Conservation (phyloP, 1,284 basidiomycete species). For the Sporisorium graminicola region DNA sequence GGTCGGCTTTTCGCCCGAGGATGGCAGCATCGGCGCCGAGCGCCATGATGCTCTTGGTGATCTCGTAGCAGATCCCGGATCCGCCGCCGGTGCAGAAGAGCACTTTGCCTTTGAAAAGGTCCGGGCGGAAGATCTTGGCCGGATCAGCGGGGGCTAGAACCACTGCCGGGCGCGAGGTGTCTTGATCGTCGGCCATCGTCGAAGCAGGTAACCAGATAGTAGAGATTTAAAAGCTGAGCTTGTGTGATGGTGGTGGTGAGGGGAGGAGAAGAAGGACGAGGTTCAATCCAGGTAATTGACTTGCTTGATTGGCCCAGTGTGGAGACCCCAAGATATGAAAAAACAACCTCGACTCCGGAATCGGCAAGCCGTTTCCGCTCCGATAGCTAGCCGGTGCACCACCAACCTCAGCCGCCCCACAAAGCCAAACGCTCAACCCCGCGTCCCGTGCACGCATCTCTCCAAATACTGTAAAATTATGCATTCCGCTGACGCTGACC, state of each 20-base stretch:
- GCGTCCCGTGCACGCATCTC: background rate
- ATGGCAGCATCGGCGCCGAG: slow-evolving; percentile 87
- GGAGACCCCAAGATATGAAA: no score
- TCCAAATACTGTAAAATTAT: background rate
- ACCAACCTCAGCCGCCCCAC: no score
- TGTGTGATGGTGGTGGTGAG: background rate
- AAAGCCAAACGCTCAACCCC: background rate
- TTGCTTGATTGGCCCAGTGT: background rate
- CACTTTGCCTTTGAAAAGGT: slow-evolving; percentile 91
- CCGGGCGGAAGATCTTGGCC: slow-evolving; percentile 75
- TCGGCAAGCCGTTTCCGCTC: background rate
- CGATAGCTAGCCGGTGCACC: background rate
- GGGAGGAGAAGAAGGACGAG: background rate
- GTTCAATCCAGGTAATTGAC: background rate
- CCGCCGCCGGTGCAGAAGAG: slow-evolving; percentile 82
- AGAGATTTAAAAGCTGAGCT: no score
- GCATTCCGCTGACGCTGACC: no score
- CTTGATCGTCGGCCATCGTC: slow-evolving; percentile 17
- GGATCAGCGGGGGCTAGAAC: slow-evolving; percentile 42
- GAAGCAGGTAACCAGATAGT: no score
- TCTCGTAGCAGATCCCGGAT: slow-evolving; percentile 86
- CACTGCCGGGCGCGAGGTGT: slow-evolving; percentile 29
- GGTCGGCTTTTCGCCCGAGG: slow-evolving; percentile 86
- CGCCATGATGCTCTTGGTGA: slow-evolving; percentile 80
- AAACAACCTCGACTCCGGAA: no score